Base-by-base conservation (phyloP, 2,329 filamentous ascomycete species). In the Fusarium brevicatenulatum region DNA sequence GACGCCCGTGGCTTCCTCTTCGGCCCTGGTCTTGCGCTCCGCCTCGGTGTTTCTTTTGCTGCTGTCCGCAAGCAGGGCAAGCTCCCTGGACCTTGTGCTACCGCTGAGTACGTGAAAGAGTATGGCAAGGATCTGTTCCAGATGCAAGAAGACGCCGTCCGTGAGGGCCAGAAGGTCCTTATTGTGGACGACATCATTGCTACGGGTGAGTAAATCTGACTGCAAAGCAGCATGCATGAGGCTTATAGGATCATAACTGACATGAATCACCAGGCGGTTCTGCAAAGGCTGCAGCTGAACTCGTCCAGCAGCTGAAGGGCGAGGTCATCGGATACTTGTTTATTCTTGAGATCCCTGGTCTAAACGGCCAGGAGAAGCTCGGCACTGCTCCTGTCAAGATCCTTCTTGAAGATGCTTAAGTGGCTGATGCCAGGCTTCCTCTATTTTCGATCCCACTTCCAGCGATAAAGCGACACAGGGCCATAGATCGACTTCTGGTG, bases 181-280 rank as follows among this genome's bases (percentile, higher is more conserved):
- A 89, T 99, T 74, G 95, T 99, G 37, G 96, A 99, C 83, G 96
- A 99, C 82, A 97, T 99, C 80, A 98, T 99, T 85, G 96, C 96
- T 64, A 99, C 96, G 74, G 95, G 95, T 97, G 87, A 82, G 92
- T 85, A 60, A 39, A 44, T 21, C 36, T 30, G 15, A 19, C 37
- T 42, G 32, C 11, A 62, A 65, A 65, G 61, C 62, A 68, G n/a
- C 46, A 59, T 56, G 47, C 43, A 57, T 64, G 55, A 37, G 44
- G 47, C 63, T 47, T 49, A 46, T 43, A 13, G 43, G 39, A 37
- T 62, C 46, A 36, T 43, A 23, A 56, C 76, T 78, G 54, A 78
- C 73, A 53, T 75, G 30, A 46, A 49, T 68, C 46, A 39, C 53
- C 73, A 97, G 95, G 95, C 84, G 96, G 96, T 77, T 97, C 95